Conservation (phyloP, 2,329 filamentous ascomycete species). For the Biscogniauxia sp. region DNA sequence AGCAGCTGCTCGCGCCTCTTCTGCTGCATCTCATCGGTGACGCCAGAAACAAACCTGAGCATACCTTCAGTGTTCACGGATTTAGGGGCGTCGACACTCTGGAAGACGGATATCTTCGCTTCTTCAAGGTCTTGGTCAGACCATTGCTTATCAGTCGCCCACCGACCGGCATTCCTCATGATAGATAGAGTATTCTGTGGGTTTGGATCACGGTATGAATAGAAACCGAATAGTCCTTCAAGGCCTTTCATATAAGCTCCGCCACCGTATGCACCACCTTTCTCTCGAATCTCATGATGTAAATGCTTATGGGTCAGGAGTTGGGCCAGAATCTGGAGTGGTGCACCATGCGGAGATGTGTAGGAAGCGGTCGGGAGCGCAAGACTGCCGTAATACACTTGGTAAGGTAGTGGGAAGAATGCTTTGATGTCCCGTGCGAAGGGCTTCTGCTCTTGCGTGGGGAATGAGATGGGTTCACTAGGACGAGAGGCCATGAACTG, state of each 20-base stretch:
- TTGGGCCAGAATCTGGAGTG: slow-evolving; percentile 85
- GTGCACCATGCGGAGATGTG: slow-evolving; percentile 68
- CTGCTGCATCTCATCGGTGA: slow-evolving; percentile 89
- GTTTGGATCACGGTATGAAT: slow-evolving; percentile 95
- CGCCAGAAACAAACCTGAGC: slow-evolving; percentile 77
- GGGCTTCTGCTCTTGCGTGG: slow-evolving; percentile 31
- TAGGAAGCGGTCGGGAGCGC: slow-evolving; percentile 84
- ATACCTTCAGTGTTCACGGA: slow-evolving; percentile 87
- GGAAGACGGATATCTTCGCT: slow-evolving; percentile 93
- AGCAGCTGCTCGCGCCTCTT: slow-evolving; percentile 77
- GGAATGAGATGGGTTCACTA: slow-evolving; percentile 38
- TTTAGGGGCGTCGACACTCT: slow-evolving; percentile 82
- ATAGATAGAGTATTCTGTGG: slow-evolving; percentile 83
- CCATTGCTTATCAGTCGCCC: slow-evolving; percentile 81
- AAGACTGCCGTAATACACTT: slow-evolving; percentile 90
- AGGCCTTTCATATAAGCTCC: slow-evolving; percentile 79
- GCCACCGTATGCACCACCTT: slow-evolving; percentile 93
- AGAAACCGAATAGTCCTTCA: slow-evolving; percentile 88
- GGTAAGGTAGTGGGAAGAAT: slow-evolving; percentile 93
- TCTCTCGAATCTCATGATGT: slow-evolving; percentile 96
- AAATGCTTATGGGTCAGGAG: slow-evolving; percentile 94
- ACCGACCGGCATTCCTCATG: slow-evolving; percentile 77
- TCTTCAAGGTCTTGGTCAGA: slow-evolving; percentile 85
- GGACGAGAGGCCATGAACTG: slow-evolving; percentile 68
- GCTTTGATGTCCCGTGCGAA: slow-evolving; percentile 61